phyloP scores from a whole-genome alignment of 2,329 filamentous ascomycete genomes.

The Colletotrichum chrysophilum region DNA sequence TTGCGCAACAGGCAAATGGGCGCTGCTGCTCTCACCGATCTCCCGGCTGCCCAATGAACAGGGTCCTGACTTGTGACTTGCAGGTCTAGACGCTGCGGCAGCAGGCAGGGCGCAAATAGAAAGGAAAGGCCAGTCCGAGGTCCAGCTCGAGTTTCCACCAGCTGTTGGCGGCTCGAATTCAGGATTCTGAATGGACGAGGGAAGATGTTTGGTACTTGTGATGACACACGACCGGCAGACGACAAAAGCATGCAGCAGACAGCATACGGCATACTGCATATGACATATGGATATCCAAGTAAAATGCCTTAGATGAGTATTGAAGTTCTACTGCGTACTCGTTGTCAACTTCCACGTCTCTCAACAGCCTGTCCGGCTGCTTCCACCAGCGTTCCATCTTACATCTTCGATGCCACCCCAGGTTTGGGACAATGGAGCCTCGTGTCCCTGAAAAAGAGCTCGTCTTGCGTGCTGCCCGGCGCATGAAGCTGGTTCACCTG shows the following conservation, averaged over 20 bases:
- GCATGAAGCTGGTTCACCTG: background rate
- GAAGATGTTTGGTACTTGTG: background rate
- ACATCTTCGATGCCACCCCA: constrained; percentile 1
- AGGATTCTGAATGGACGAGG: background rate
- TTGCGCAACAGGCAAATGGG: background rate
- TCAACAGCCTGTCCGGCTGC: background rate
- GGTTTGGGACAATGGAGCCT: background rate
- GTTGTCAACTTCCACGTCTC: background rate
- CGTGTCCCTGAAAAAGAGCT: background rate
- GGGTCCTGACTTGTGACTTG: constrained; percentile 5
- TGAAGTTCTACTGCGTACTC: background rate
- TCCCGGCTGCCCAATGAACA: constrained; percentile 10
- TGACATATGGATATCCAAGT: background rate
- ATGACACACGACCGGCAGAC: background rate
- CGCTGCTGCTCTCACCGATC: constrained; percentile 12
- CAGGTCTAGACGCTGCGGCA: background rate
- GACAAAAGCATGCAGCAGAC: background rate
- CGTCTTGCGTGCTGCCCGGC: background rate
- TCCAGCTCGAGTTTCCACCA: background rate
- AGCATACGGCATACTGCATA: background rate
- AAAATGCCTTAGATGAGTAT: background rate
- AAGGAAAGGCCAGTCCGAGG: background rate
- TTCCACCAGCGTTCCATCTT: constrained; percentile 10
- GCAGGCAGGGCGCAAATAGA: background rate
- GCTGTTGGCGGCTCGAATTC: background rate